Conservation (phyloP, 2,329 filamentous ascomycete species). For the Verticillium klebahnii region DNA sequence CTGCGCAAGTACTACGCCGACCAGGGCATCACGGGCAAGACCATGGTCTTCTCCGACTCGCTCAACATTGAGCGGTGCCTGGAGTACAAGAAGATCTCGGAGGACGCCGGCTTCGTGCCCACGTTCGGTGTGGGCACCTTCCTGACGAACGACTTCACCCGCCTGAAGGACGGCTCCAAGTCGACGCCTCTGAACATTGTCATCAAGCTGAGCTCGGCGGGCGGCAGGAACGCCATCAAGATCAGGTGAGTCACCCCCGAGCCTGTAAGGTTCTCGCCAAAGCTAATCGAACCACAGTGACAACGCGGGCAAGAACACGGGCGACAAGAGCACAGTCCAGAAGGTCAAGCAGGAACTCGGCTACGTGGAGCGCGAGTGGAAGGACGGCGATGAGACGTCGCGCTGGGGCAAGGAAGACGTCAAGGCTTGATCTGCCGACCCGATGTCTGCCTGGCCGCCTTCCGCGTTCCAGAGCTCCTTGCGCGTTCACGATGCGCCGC, state of each 20-base stretch:
- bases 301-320: conserved; percentile 92
- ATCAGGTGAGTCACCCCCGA: conserved; percentile 50
- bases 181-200: conserved; percentile 94
- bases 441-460: neutral
- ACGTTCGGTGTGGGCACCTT: conserved; percentile 95
- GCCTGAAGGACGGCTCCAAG: conserved; percentile 68
- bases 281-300: conserved; percentile 39
- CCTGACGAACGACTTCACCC: conserved; percentile 89
- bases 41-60: conserved; percentile 92
- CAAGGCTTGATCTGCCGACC: conserved; percentile 12
- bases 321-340: conserved; percentile 71
- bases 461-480: neutral
- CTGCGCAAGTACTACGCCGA: conserved; percentile 78
- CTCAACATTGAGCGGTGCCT: conserved; percentile 87
- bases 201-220: conserved; percentile 88
- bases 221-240: conserved; percentile 80
- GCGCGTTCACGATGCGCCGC: too few relatives aligned
- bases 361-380: conserved; percentile 82
- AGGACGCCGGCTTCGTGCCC: conserved; percentile 74
- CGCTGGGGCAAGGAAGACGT: conserved; percentile 63
- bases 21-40: conserved; percentile 68
- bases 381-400: conserved; percentile 74
- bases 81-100: conserved; percentile 81
- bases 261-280: conserved; percentile 46
- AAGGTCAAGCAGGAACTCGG: conserved; percentile 82